Conservation (phyloP, 2,329 filamentous ascomycete genomes). For the Aspergillus texensis region DNA sequence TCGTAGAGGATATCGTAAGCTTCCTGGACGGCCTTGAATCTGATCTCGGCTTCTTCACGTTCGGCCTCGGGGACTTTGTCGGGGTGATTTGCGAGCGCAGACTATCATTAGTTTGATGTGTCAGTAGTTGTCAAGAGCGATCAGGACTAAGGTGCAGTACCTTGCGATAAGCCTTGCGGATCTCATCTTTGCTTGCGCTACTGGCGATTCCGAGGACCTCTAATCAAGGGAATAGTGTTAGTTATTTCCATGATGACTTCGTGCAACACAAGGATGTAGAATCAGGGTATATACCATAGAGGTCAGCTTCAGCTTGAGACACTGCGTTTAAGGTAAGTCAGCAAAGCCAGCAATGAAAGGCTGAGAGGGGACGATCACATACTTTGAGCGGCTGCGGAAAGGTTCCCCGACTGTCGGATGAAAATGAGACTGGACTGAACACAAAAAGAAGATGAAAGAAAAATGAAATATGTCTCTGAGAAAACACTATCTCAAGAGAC, state of each 20-base stretch:
- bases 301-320: constrained; percentile 53
- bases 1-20: constrained; percentile 98
- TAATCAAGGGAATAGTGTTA: constrained; percentile 39
- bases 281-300: constrained; percentile 57
- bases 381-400: constrained; percentile 16
- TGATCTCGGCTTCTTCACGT: constrained; percentile 81
- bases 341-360: constrained; percentile 3
- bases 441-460: neutral
- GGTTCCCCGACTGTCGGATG: neutral
- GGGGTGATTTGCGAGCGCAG: constrained; percentile 84
- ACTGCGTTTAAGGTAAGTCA: constrained; percentile 32
- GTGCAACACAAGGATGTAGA: neutral
- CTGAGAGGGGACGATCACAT: constrained; percentile 11
- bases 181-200: constrained; percentile 73
- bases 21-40: constrained; percentile 90
- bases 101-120: constrained; percentile 51
- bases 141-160: constrained; percentile 48
- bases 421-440: neutral
- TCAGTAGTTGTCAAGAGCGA: neutral
- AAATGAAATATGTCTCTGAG: neutral
- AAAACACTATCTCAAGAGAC: neutral
- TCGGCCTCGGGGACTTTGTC: constrained; percentile 91
- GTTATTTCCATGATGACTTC: neutral
- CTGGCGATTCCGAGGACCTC: constrained; percentile 78
- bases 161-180: constrained; percentile 97